Percentiles rank a stretch among this genome's conserved stretches.
Evolutionary conservation across 495 filamentous ascomycete species (phyloP).

Genomic region (Usnea hakonensis): DNA sequence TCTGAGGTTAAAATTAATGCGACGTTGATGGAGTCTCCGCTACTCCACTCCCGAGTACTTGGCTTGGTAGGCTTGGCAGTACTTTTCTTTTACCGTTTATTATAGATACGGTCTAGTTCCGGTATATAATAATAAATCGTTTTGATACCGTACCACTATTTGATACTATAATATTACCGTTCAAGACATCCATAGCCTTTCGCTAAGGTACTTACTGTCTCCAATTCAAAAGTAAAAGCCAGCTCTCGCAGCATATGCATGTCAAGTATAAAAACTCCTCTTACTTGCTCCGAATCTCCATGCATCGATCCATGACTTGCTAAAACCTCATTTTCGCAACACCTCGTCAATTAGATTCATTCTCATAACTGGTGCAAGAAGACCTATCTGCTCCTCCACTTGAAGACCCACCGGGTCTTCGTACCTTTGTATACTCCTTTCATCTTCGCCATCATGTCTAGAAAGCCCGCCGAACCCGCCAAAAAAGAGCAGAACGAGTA

Average conservation of each 20-base stretch:
- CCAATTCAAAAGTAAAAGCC: no score
- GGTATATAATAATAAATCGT: no score
- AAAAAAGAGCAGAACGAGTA: constrained; percentile 91
- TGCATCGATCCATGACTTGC: background rate
- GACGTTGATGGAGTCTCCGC: no score
- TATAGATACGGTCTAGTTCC: no score
- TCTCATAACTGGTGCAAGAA: background rate
- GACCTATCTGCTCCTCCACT: background rate
- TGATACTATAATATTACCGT: no score
- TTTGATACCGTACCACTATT: no score
- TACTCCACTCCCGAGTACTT: no score
- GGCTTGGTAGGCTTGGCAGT: no score
- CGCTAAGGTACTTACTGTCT: no score
- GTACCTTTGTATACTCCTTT: background rate
- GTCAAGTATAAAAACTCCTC: background rate
- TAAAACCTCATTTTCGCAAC: background rate
- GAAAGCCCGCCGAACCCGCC: constrained; percentile 46
- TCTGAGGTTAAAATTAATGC: no score
- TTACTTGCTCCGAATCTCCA: background rate
- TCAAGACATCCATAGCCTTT: no score
- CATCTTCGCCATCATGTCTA: constrained; percentile 31
- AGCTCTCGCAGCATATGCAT: background rate
- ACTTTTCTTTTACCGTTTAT: no score
- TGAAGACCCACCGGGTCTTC: background rate
- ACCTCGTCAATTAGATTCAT: background rate